A percentile compares a stretch with the other conserved stretches of the same genome.
These are phyloP conservation scores for Diplosphaera chodatii DNA, from an alignment of 139 green algal genomes.

Conservation along the genomic window DNA sequence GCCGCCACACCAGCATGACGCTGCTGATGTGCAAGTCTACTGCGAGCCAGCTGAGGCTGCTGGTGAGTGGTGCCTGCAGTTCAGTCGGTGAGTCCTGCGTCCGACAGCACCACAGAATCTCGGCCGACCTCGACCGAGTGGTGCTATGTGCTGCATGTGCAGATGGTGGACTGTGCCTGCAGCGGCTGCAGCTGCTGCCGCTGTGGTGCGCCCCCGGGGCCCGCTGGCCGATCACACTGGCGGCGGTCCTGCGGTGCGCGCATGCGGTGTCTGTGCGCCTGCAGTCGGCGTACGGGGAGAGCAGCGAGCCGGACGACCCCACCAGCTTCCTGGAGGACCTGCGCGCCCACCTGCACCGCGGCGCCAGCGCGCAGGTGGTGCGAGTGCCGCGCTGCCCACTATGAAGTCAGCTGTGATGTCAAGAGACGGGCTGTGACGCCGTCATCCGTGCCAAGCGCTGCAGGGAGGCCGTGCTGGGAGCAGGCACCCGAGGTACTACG, in stretches of 20 bases:
- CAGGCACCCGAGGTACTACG: not conserved
- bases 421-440: too few relatives aligned
- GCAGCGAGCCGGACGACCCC: not conserved
- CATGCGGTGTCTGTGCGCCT: not conserved
- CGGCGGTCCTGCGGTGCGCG: not conserved
- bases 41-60: not conserved
- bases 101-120: too few relatives aligned
- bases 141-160: too few relatives aligned
- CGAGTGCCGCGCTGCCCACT: too few relatives aligned
- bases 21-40: not conserved
- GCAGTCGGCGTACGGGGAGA: not conserved
- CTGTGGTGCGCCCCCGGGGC: not conserved
- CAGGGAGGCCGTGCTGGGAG: not conserved
- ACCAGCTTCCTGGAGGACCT: constrained; percentile 1
- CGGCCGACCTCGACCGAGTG: too few relatives aligned
- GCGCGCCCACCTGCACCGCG: not conserved
- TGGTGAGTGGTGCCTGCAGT: too few relatives aligned
- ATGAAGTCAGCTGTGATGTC: too few relatives aligned
- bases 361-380: not conserved
- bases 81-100: too few relatives aligned
- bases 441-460: too few relatives aligned
- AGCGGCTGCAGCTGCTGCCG: not conserved
- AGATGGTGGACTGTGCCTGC: not conserved
- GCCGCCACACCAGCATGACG: not conserved
- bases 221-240: not conserved